Evolutionary conservation across 768 basidiomycete species (phyloP), one percentile per base, ranked within the genome.

Genomic region (Leucogyrophana mollusca): DNA sequence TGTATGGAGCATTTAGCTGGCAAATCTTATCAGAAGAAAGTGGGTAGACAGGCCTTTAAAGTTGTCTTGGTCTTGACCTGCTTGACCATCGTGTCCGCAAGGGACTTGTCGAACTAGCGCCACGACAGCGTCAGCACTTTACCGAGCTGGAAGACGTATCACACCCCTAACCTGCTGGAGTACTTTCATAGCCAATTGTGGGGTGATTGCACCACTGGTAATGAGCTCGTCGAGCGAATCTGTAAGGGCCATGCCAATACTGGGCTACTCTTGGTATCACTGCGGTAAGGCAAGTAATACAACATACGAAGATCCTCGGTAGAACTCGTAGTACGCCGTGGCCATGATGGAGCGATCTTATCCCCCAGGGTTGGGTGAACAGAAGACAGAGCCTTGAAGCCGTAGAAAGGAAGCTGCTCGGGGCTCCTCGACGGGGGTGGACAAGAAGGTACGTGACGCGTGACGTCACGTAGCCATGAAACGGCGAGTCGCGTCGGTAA

Each of bases 221-320:
- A 99, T 97, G 55, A 99, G 81, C 71, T 98, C 95, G 71, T 99
- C 96, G 57, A 99, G 82, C 54, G 95, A 94, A 73, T 99, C 96
- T 11, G 94, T 95, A 42, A 99, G 77, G 43, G 95, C 93, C 80
- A 94, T 91, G 42, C 96, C 96, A 67, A 98, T 92, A 54, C 96
- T 98, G 62, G 25, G 34, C 30, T 13, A 27, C 4, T 1, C 34
- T 46, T 38, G 22, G n/a, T 22, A 23, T 25, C 9, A 16, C 35
- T 32, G 32, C 14, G 43, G 34, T 44, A 42, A 44, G 36, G 30
- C 35, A 7, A 41, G 10, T 32, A 18, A 21, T 36, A 23, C 6
- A 49, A 80, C 88, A 60, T 74, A 93, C 90, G 90, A 90, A 34
- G 90, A 90, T 49, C 90, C 89, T 50, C 91, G 79, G 73, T 93